These are phyloP conservation scores for Coffea humblotiana DNA, from an alignment of 305 asterid genomes.

Conservation along the genomic window DNA sequence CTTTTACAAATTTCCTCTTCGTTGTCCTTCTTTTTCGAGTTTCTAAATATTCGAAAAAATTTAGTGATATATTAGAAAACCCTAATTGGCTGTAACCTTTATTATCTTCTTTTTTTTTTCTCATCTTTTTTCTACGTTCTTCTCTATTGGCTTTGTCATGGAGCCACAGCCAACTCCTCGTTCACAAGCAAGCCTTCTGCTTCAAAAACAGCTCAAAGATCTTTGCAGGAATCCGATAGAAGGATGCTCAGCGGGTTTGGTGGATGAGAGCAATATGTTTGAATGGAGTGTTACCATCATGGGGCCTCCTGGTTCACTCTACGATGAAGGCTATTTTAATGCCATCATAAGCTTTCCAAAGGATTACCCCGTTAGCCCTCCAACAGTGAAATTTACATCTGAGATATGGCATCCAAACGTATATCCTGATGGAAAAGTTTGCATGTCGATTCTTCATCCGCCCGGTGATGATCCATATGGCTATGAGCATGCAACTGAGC, in stretches of 20 bases:
- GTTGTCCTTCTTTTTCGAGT: not conserved
- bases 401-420: conserved; percentile 32
- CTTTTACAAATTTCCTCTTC: not conserved
- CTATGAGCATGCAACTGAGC: conserved; percentile 26
- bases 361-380: conserved; percentile 27
- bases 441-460: conserved; percentile 30
- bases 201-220: conserved; percentile 26
- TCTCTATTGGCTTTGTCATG: not conserved
- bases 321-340: conserved; percentile 27
- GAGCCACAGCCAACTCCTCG: not conserved
- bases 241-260: conserved; percentile 31
- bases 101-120: not conserved
- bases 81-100: not conserved
- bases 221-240: conserved; percentile 18
- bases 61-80: not conserved
- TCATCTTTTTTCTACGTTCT: not conserved
- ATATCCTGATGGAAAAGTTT: conserved; percentile 26
- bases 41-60: too few relatives aligned
- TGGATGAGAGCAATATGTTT: conserved; percentile 24
- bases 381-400: conserved; percentile 24
- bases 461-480: conserved; percentile 30
- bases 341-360: conserved; percentile 22
- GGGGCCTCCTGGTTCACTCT: conserved; percentile 27
- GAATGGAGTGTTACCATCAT: conserved; percentile 27
- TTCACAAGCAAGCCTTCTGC: conserved; percentile 26